A percentile compares a stretch with the other conserved stretches of the same genome.
phyloP scores from a whole-genome alignment of 1,139 yeast species.

The Blastobotrys niveus region DNA sequence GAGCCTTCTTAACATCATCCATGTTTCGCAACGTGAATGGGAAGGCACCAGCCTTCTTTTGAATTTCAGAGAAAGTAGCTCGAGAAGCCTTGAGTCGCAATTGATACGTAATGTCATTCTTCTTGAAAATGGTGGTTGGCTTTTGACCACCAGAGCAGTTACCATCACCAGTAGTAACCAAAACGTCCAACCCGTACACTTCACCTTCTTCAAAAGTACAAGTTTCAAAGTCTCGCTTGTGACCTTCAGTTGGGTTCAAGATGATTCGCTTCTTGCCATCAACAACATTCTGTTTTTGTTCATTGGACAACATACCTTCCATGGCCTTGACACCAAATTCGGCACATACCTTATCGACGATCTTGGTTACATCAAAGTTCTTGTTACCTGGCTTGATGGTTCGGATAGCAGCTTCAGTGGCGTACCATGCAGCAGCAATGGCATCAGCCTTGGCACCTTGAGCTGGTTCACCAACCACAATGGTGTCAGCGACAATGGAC shows the following conservation, averaged over 20 bases:
- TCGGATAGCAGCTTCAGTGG: constrained; percentile 75
- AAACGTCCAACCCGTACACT: constrained; percentile 71
- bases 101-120: constrained; percentile 63
- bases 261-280: constrained; percentile 76
- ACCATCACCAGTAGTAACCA: constrained; percentile 64
- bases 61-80: constrained; percentile 59
- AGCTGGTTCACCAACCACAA: constrained; percentile 49
- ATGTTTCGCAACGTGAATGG: constrained; percentile 66
- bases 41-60: constrained; percentile 61
- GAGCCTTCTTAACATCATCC: constrained; percentile 64
- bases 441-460: constrained; percentile 62
- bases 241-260: constrained; percentile 66
- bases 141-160: constrained; percentile 57
- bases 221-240: constrained; percentile 59
- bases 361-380: constrained; percentile 72
- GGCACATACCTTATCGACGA: constrained; percentile 60
- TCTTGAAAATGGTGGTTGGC: constrained; percentile 67
- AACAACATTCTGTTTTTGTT: constrained; percentile 61
- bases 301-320: constrained; percentile 75
- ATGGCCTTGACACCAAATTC: constrained; percentile 57
- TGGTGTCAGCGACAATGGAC: constrained; percentile 62
- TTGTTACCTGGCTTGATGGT: constrained; percentile 61
- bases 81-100: constrained; percentile 72
- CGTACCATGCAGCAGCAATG: constrained; percentile 67
- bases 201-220: constrained; percentile 68